Evolutionary conservation across 2,329 filamentous ascomycete genomes (phyloP), one percentile per base, ranked within the genome.

Genomic region (Phialophora macrospora): DNA sequence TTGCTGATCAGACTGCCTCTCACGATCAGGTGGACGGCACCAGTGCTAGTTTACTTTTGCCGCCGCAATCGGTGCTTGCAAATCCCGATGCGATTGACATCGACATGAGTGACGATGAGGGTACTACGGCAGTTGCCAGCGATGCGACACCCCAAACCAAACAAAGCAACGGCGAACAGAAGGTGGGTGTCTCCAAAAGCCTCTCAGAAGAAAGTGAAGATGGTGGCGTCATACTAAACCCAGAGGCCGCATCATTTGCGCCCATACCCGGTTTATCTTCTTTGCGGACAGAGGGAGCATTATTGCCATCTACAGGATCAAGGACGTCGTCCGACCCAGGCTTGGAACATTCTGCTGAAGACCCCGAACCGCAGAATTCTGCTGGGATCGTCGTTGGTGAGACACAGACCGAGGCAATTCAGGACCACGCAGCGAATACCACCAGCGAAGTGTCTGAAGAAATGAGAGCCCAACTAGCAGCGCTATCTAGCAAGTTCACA

Each of bases 391-490:
- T 12, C 4, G 48, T 22, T 26, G 9, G 22, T 3, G 26, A 28
- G 6, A 26, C 20, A 7, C 48, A 20, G 6, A 11, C 26, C 22
- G 5, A 52, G 26, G 8, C 8, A 11, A 17, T 3, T 52, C 22
- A 24, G 11, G 48, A 52, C 20, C 20, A 52, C 48, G 20, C 20
- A 8, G 17, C 17, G 6, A 20, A 74, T 12, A 73, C 74, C 17
- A 69, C 74, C 32, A 65, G 41, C 56, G 54, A 64, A 54, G 84
- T 92, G 1, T 77, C 89, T 1, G 83, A 89, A 24, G 85, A 88
- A 54, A 74, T 96, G 34, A 87, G 91, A 54, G 87, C 86, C 26
- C 88, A 92, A 65, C 83, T 97, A 1, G 93, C 92, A 1, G 89
- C 88, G 26, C 49, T 72, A 22, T 73, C 72, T 2, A 65, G 58